Base-by-base conservation (phyloP, 345 rosid species). In the Eucalyptus polyanthemos region DNA sequence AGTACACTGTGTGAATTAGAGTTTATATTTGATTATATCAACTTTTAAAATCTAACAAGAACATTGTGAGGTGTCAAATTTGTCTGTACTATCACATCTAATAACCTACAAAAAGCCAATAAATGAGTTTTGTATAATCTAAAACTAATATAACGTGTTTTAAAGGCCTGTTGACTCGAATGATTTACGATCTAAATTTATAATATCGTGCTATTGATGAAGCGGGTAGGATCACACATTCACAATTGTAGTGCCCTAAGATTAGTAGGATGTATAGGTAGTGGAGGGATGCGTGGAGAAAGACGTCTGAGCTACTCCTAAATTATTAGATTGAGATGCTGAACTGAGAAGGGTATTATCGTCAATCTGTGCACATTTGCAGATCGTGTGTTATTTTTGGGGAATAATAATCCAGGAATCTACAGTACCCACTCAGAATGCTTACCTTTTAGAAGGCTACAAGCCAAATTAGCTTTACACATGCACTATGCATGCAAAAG, bases 151-250 rank as follows among this genome's bases (percentile, higher is more conserved):
- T 22, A 40, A 76, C 9, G 0, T 1, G 9, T 37, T 40, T 6
- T 22, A 11, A 37, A 76, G 5, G 14, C 5, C 0, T 11, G 3
- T 0, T 0, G 3, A 40, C 9, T 76, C 15, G 9, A 21, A 76
- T 76, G 47, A 40, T 76, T 14, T 24, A 21, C 2, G 2, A 69
- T 31, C 13, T 9, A 34, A 34, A 34, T 15, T 19, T n/a, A 69
- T 34, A 69, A 3, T 34, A 17, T 34, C 2, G 25, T 17, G 3
- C 44, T 9, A 17, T 31, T 4, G 16, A 21, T 40, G 12, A 13
- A 21, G 27, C 5, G 27, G 27, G 47, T 76, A 42, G 83, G 27
- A 76, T 76, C 47, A 11, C 9, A 21, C 47, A 12, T 76, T 40
- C 27, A 76, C 14, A 37, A 37, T 25, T 11, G 7, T 6, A 40